These are phyloP conservation scores for Exophiala alcalophila DNA, from an alignment of 2,329 filamentous ascomycete species.

Conservation along the genomic window DNA sequence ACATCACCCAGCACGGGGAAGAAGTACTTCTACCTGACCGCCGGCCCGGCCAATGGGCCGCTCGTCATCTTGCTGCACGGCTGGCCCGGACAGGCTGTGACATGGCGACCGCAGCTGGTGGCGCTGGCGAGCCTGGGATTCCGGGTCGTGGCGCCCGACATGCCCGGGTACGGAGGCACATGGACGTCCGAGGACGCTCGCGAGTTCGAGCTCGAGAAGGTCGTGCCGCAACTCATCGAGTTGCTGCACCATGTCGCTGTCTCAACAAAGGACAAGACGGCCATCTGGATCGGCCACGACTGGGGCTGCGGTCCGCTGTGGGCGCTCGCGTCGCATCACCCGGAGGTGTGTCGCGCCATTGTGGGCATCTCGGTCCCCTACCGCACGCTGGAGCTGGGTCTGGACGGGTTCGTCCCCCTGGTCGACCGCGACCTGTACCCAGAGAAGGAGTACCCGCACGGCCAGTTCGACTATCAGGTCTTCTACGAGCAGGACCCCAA, in stretches of 20 bases:
- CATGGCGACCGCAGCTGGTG: constrained; percentile 46
- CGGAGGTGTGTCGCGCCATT: constrained; percentile 17
- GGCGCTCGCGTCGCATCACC: constrained; percentile 18
- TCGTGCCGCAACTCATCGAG: constrained; percentile 15
- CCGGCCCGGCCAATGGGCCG: constrained; percentile 14
- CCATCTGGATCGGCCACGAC: constrained; percentile 31
- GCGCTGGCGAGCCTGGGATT: constrained; percentile 41
- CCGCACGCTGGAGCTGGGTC: constrained; percentile 41
- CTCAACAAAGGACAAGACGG: constrained; percentile 17
- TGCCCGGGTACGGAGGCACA: constrained; percentile 39
- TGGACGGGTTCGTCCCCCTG: constrained; percentile 36
- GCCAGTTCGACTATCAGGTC: constrained; percentile 25
- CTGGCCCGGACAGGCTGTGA: constrained; percentile 47
- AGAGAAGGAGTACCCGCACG: constrained; percentile 38
- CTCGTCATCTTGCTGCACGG: constrained; percentile 46
- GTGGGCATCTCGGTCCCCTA: constrained; percentile 42
- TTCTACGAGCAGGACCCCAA: constrained; percentile 17
- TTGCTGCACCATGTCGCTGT: constrained; percentile 17
- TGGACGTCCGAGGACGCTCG: constrained; percentile 8
- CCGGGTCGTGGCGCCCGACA: constrained; percentile 42
- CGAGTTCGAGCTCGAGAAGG: constrained; percentile 17
- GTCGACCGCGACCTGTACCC: constrained; percentile 49
- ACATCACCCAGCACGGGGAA: constrained; percentile 6
- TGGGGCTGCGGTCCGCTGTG: constrained; percentile 24
- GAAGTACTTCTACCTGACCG: constrained; percentile 17